A percentile compares a stretch with the other conserved stretches of the same genome.
Conservation (phyloP, 176 grass and related monocot genomes). For the Sorghum bicolor region DNA sequence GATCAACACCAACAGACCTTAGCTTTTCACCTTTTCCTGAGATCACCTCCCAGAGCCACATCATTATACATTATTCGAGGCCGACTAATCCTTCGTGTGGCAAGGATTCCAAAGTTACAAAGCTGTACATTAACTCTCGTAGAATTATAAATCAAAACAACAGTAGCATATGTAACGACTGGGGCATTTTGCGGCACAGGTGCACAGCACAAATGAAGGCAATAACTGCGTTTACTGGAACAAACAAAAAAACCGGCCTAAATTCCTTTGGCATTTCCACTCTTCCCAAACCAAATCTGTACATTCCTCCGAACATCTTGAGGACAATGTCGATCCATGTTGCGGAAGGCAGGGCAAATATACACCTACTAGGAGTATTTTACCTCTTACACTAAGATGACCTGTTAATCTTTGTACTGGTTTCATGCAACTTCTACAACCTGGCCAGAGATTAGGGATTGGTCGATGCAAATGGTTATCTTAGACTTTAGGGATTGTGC, state of each 20-base stretch:
- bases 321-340: conserved; percentile 1
- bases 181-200: not conserved
- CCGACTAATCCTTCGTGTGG: not conserved
- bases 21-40: not conserved
- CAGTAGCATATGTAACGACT: not conserved
- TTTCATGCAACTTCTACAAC: conserved; percentile 16
- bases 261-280: not conserved
- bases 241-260: not conserved
- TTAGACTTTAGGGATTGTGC: conserved; percentile 24
- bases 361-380: conserved; percentile 13
- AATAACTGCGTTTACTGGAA: not conserved
- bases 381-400: conserved; percentile 11
- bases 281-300: conserved; percentile 30
- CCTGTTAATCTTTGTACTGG: conserved; percentile 32
- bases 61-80: not conserved
- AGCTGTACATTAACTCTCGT: not conserved
- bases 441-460: conserved; percentile 18
- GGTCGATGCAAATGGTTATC: conserved; percentile 7
- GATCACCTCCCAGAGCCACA: not conserved
- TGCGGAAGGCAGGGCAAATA: not conserved
- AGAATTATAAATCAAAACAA: not conserved
- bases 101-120: not conserved
- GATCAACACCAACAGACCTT: not conserved
- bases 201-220: not conserved
- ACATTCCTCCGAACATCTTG: conserved; percentile 30